Base-by-base conservation (phyloP, 202 grass and related monocot genomes). In the Setaria viridis region DNA sequence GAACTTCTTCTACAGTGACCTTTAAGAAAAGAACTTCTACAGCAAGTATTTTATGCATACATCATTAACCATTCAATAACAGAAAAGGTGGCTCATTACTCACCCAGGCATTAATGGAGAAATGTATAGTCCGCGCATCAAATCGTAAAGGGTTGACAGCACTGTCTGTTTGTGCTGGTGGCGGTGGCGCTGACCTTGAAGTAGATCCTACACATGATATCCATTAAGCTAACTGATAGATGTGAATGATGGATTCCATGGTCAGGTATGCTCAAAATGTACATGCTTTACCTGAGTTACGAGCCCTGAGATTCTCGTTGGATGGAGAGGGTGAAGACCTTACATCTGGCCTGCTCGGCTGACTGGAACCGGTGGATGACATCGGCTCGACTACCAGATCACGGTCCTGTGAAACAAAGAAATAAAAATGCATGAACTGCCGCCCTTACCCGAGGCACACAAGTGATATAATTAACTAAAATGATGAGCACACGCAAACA, bases 51-150 rank as follows among this genome's bases (percentile, higher is more conserved):
- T 71, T 90, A 60, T 21, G 53, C 70, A 84, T 17, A 14, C 20
- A 37, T 37, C 78, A 55, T 47, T 55, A 50, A 12, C 6, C 42
- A 59, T 14, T 68, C 33, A 47, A 37, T 35, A 84, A 85, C 29
- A 57, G 34, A 34, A 69, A 76, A 78, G 59, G 4, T 57, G 45
- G 10, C 11, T 7, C 81, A 62, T 41, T 77, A 16, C 73, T 85
- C 94, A 98, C 95, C 95, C 93, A 98, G 42, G 93, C 95, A 85
- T 95, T 93, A 46, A 95, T 71, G 67, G 91, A 90, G 87, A 98
- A 95, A 88, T 95, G 93, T 84, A 95, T 89, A 87, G 93, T 89
- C 56, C 78, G 75, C 39, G 74, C 74, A 87, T 98, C 92, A 9
- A 95, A 82, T 62, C 88, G 77, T 72, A 93, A 89, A 25, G 93